These are phyloP conservation scores for Cryptosporidium sp. DNA, from an alignment of 169 alveolate species.

Conservation along the genomic window DNA sequence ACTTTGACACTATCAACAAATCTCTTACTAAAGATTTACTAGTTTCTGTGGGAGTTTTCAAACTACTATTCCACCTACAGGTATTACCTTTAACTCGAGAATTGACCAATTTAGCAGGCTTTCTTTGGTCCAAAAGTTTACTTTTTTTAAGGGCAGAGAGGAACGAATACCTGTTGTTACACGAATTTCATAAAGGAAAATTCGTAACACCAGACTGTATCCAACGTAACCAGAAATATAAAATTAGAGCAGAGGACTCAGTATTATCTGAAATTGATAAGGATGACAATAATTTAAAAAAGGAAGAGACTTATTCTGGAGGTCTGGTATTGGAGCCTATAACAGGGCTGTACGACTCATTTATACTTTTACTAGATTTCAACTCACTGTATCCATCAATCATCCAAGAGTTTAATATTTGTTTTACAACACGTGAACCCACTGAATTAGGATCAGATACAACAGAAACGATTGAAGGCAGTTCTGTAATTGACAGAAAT, in stretches of 20 bases:
- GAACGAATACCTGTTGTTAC: slow-evolving; percentile 94
- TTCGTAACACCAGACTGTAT: slow-evolving; percentile 87
- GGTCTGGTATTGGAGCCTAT: slow-evolving; percentile 98
- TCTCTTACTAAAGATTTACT: slow-evolving; percentile 18
- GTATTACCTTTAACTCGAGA: slow-evolving; percentile 95
- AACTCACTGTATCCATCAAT: slow-evolving; percentile 99
- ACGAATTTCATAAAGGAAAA: slow-evolving; percentile 91
- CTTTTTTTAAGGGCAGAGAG: slow-evolving; percentile 94
- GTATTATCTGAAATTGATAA: slow-evolving; percentile 77
- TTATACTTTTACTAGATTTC: slow-evolving; percentile 96
- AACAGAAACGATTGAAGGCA: not conserved
- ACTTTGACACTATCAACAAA: slow-evolving; percentile 13
- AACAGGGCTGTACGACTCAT: slow-evolving; percentile 96
- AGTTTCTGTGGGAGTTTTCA: slow-evolving; percentile 36
- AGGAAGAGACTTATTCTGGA: slow-evolving; percentile 92
- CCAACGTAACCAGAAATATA: slow-evolving; percentile 74
- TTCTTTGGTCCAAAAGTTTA: slow-evolving; percentile 93
- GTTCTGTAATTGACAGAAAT: not conserved
- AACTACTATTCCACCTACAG: slow-evolving; percentile 77
- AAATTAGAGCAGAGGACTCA: slow-evolving; percentile 73
- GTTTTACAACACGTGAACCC: slow-evolving; percentile 96
- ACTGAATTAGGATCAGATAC: slow-evolving; percentile 79
- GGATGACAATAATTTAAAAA: slow-evolving; percentile 77
- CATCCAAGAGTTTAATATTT: slow-evolving; percentile 97
- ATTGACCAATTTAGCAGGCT: slow-evolving; percentile 96